Evolutionary conservation across 306 rosid genomes (phyloP).

Genomic region (Potentilla sterilis): DNA sequence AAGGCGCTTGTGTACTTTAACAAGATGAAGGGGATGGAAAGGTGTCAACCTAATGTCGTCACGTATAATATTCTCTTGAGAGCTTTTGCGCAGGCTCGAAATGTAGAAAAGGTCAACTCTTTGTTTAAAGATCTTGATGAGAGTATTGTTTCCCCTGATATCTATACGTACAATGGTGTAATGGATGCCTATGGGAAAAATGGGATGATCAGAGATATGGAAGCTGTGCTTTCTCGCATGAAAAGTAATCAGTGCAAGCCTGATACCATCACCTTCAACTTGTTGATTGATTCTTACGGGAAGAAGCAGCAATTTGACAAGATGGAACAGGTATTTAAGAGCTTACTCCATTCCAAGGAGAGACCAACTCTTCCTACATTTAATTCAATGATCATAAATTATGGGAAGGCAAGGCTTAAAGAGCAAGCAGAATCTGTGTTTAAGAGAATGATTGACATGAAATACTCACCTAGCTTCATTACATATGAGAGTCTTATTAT

Average conservation of each 20-base stretch:
- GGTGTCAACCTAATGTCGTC: slow-evolving; percentile 83
- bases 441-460: slow-evolving; percentile 65
- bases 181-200: slow-evolving; percentile 91
- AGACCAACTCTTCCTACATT: slow-evolving; percentile 78
- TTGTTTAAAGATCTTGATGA: slow-evolving; percentile 84
- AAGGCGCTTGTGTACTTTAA: slow-evolving; percentile 77
- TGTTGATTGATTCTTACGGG: slow-evolving; percentile 88
- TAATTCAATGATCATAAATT: slow-evolving; percentile 88
- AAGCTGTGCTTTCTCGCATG: slow-evolving; percentile 69
- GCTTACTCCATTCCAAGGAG: slow-evolving; percentile 75
- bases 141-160: slow-evolving; percentile 72
- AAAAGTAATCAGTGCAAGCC: slow-evolving; percentile 71
- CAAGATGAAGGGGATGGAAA: slow-evolving; percentile 85
- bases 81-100: slow-evolving; percentile 76
- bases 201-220: slow-evolving; percentile 93
- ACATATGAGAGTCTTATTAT: slow-evolving; percentile 81
- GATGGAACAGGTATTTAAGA: slow-evolving; percentile 95
- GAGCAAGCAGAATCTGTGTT: slow-evolving; percentile 65
- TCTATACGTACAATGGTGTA: slow-evolving; percentile 81
- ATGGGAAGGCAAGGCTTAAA: slow-evolving; percentile 80
- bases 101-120: slow-evolving; percentile 55
- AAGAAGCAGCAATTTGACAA: slow-evolving; percentile 81
- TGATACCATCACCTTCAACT: slow-evolving; percentile 75
- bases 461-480: slow-evolving; percentile 65
- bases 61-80: slow-evolving; percentile 87